Percentiles rank a stretch among this genome's conserved stretches.
Conservation (phyloP, 352 stramenopile genomes). For the Phytophthora uliginosa region DNA sequence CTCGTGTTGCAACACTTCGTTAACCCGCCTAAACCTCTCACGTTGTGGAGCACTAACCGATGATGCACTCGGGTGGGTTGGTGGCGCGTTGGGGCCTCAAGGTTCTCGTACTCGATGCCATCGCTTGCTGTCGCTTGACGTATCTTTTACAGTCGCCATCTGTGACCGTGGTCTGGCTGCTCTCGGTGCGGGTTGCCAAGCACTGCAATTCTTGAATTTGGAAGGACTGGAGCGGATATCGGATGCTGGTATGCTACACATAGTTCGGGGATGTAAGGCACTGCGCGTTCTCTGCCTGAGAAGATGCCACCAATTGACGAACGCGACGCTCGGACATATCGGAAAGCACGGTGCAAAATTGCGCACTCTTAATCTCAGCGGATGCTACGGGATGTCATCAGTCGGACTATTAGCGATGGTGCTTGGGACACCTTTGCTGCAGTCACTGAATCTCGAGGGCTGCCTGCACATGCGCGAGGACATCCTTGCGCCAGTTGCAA, state of each 20-base stretch:
- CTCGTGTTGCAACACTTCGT: slow-evolving; percentile 66
- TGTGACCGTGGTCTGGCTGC: slow-evolving; percentile 65
- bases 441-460: slow-evolving; percentile 77
- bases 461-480: slow-evolving; percentile 78
- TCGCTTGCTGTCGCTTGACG: slow-evolving; percentile 72
- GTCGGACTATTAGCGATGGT: slow-evolving; percentile 62
- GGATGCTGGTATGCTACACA: slow-evolving; percentile 51
- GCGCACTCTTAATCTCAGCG: slow-evolving; percentile 65
- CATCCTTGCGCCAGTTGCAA: slow-evolving; percentile 67
- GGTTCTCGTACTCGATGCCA: slow-evolving; percentile 71
- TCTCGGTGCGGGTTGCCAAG: slow-evolving; percentile 56
- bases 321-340: slow-evolving; percentile 57
- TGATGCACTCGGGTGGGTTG: slow-evolving; percentile 79
- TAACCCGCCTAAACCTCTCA: slow-evolving; percentile 72
- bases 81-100: slow-evolving; percentile 68
- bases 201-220: slow-evolving; percentile 82
- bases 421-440: slow-evolving; percentile 54
- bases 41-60: slow-evolving; percentile 71
- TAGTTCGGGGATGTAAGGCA: slow-evolving; percentile 59
- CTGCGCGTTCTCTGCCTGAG: slow-evolving; percentile 74
- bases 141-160: slow-evolving; percentile 71
- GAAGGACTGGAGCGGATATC: slow-evolving; percentile 72
- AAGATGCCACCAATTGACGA: slow-evolving; percentile 69
- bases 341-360: slow-evolving; percentile 59
- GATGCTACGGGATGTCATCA: slow-evolving; percentile 73